Conservation (phyloP, 805 yeast genomes). For the Nakazawaea laoshanensis region DNA sequence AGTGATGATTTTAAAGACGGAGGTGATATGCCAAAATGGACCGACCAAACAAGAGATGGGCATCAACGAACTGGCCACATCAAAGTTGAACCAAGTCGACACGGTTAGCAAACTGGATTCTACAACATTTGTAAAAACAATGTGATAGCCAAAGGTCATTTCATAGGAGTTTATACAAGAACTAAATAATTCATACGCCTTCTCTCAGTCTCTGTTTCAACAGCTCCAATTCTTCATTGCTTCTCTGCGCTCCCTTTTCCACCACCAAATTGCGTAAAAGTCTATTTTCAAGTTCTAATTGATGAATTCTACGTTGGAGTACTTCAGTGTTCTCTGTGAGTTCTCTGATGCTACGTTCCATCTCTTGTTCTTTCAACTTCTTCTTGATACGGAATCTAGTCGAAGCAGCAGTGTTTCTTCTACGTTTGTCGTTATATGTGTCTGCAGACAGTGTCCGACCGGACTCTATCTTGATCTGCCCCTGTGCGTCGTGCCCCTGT, state of each 20-base stretch:
- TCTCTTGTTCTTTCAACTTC: slow-evolving; percentile 85
- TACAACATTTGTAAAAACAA: slow-evolving; percentile 2
- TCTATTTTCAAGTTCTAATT: slow-evolving; percentile 89
- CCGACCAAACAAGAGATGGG: too few species aligned
- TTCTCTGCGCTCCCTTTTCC: slow-evolving; percentile 60
- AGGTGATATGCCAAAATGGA: too few species aligned
- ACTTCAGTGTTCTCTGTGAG: slow-evolving; percentile 57
- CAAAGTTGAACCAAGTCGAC: too few species aligned
- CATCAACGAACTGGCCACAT: too few species aligned
- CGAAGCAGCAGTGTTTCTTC: slow-evolving; percentile 88
- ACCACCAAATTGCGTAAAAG: slow-evolving; percentile 76
- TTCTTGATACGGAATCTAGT: slow-evolving; percentile 90
- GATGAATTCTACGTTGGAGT: slow-evolving; percentile 68
- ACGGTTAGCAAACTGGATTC: too few species aligned
- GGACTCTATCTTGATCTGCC: slow-evolving; percentile 5
- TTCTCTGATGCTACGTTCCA: slow-evolving; percentile 71
- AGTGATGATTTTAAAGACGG: too few species aligned
- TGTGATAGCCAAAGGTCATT: slow-evolving; percentile 5
- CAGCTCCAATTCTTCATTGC: slow-evolving; percentile 42
- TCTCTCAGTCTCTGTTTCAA: slow-evolving; percentile 37
- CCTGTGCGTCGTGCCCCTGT: background rate
- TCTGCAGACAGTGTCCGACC: slow-evolving; percentile 11
- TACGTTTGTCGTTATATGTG: slow-evolving; percentile 63
- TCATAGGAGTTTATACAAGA: slow-evolving; percentile 6
- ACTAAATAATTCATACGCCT: background rate